A percentile compares a stretch with the other conserved stretches of the same genome.
These are phyloP conservation scores for Parastagonospora avenae DNA, from an alignment of 2,329 filamentous ascomycete genomes.

Conservation along the genomic window DNA sequence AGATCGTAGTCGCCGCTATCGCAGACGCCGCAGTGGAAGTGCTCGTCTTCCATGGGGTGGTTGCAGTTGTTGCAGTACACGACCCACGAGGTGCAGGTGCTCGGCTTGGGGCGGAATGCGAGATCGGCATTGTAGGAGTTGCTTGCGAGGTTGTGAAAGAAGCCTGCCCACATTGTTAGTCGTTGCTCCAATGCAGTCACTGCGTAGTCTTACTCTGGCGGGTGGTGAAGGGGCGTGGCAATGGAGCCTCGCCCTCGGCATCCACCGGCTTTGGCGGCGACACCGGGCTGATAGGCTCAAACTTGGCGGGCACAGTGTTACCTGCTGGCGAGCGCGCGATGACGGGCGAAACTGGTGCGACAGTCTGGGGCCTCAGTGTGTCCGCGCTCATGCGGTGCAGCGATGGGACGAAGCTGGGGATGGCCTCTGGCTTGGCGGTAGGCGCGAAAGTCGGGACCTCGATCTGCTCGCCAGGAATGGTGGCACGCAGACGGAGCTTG, in stretches of 20 bases:
- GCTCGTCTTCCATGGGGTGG: conserved; percentile 74
- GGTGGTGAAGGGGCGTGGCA: conserved; percentile 48
- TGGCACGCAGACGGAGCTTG: conserved; percentile 88
- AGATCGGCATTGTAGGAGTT: conserved; percentile 34
- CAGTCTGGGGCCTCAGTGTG: conserved; percentile 27
- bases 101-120: conserved; percentile 49
- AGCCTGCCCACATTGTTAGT: conserved; percentile 26
- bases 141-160: conserved; percentile 39
- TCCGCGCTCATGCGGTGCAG: conserved; percentile 36
- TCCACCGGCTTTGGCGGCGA: conserved; percentile 27
- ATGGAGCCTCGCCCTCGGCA: conserved; percentile 45
- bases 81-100: conserved; percentile 64
- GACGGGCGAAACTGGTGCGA: conserved; percentile 30
- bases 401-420: conserved; percentile 19
- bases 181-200: neutral
- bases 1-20: conserved; percentile 94
- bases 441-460: conserved; percentile 22
- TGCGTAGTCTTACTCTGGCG: conserved; percentile 34
- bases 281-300: conserved; percentile 26
- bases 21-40: conserved; percentile 95
- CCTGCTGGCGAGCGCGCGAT: conserved; percentile 35
- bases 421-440: conserved; percentile 9
- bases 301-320: conserved; percentile 10
- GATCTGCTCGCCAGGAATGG: conserved; percentile 60
- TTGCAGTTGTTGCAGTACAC: conserved; percentile 96